Conservation (phyloP, 768 basidiomycete genomes). For the Mycena alexandri region DNA sequence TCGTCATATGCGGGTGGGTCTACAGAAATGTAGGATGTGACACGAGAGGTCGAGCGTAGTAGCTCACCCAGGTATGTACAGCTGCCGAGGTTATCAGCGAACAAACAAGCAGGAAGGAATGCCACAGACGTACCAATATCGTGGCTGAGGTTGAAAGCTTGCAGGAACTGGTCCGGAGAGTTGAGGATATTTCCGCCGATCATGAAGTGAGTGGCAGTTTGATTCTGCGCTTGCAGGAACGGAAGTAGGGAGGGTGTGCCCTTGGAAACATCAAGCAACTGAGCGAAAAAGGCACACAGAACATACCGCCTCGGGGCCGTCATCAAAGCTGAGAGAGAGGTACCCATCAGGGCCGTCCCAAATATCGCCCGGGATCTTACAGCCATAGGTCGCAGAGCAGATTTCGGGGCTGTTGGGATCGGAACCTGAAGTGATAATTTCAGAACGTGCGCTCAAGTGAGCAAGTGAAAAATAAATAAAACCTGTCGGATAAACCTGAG, state of each 20-base stretch:
- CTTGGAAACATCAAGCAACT: slow-evolving; percentile 39
- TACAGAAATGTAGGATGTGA: no score
- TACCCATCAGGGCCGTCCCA: slow-evolving; percentile 83
- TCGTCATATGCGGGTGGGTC: slow-evolving; percentile 66
- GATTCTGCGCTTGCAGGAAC: slow-evolving; percentile 74
- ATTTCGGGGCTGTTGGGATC: slow-evolving; percentile 63
- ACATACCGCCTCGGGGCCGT: slow-evolving; percentile 70
- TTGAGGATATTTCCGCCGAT: slow-evolving; percentile 66
- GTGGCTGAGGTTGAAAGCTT: slow-evolving; percentile 55
- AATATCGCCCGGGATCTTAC: slow-evolving; percentile 69
- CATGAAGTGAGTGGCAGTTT: slow-evolving; percentile 87
- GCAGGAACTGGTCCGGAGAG: slow-evolving; percentile 21
- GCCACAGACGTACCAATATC: slow-evolving; percentile 48
- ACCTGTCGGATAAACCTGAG: slow-evolving; percentile 16
- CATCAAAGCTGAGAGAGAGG: slow-evolving; percentile 81
- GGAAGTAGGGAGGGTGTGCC: slow-evolving; percentile 64
- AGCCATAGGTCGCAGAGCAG: slow-evolving; percentile 85
- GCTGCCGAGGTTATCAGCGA: slow-evolving; percentile 37
- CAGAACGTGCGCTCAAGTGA: neutral
- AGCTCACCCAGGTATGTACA: slow-evolving; percentile 64
- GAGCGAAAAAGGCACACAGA: no score
- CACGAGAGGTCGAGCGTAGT: no score
- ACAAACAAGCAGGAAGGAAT: no score
- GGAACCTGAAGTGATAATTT: neutral
- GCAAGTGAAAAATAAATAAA: neutral